phyloP scores from a whole-genome alignment of 2,329 filamentous ascomycete species.

The Ilyonectria sp. region DNA sequence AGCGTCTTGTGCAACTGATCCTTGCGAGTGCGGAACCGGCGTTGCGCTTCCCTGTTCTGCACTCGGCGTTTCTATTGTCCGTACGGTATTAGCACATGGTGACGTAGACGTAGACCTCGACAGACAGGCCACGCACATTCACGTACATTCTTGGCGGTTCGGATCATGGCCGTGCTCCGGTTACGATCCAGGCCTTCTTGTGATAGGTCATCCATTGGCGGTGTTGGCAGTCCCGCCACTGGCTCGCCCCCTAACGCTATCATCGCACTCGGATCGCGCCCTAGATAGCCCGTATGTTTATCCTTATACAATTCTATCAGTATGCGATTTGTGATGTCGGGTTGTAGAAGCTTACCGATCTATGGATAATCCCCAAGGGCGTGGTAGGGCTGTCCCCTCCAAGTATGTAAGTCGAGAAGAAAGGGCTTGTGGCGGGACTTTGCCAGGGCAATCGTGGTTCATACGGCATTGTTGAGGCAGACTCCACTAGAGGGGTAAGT shows the following conservation, averaged over 20 bases:
- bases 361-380: neutral
- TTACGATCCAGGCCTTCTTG: neutral
- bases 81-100: constrained; percentile 9
- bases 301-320: neutral
- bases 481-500: neutral
- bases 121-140: neutral
- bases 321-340: neutral
- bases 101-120: neutral
- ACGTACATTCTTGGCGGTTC: constrained; percentile 13
- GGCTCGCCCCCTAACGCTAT: constrained; percentile 1
- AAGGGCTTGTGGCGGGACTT: constrained; percentile 14
- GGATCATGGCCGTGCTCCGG: constrained; percentile 5
- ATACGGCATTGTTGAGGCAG: constrained; percentile 4
- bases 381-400: constrained; percentile 9
- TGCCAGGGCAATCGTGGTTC: constrained; percentile 7
- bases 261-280: neutral
- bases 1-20: constrained; percentile 23
- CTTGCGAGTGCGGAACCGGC: constrained; percentile 28
- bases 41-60: constrained; percentile 28
- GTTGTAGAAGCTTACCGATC: neutral
- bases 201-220: constrained; percentile 3
- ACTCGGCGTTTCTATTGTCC: constrained; percentile 20
- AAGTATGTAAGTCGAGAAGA: neutral
- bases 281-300: constrained; percentile 7
- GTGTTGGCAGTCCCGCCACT: constrained; percentile 4